These are phyloP conservation scores for Zygotorulaspora danielsina DNA, from an alignment of 805 yeast species.

Conservation along the genomic window DNA sequence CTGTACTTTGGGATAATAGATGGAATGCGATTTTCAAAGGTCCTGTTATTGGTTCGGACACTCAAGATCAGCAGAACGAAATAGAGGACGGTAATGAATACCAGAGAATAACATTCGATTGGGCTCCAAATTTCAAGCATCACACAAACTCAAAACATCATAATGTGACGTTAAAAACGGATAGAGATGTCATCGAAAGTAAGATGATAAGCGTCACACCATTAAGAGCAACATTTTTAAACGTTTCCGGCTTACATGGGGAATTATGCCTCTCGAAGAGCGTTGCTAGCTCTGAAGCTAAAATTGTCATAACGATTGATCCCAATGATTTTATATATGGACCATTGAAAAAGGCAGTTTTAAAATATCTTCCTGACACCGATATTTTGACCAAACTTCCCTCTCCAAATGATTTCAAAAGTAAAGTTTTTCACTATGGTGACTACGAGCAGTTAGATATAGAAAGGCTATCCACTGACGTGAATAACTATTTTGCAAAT, in stretches of 20 bases:
- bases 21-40: conserved; percentile 67
- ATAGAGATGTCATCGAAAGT: conserved; percentile 63
- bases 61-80: conserved; percentile 33
- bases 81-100: conserved; percentile 47
- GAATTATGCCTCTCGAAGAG: conserved; percentile 15
- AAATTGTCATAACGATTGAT: conserved; percentile 34
- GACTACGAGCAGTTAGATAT: conserved; percentile 87
- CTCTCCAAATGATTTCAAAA: conserved; percentile 8
- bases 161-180: conserved; percentile 44
- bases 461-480: conserved; percentile 46
- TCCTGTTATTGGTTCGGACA: conserved; percentile 13
- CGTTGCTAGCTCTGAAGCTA: conserved; percentile 1
- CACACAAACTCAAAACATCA: conserved; percentile 28
- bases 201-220: conserved; percentile 69
- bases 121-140: conserved; percentile 79
- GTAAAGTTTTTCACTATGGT: conserved; percentile 66
- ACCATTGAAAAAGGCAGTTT: conserved; percentile 35
- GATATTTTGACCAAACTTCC: conserved; percentile 30
- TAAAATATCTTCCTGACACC: conserved; percentile 34
- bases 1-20: conserved; percentile 75
- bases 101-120: conserved; percentile 52
- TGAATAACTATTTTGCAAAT: conserved; percentile 55
- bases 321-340: conserved; percentile 40
- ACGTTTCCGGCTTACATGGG: conserved; percentile 21
- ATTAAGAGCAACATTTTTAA: conserved; percentile 64